Base-by-base conservation (phyloP, 306 rosid genomes). In the Fragaria iinumae region DNA sequence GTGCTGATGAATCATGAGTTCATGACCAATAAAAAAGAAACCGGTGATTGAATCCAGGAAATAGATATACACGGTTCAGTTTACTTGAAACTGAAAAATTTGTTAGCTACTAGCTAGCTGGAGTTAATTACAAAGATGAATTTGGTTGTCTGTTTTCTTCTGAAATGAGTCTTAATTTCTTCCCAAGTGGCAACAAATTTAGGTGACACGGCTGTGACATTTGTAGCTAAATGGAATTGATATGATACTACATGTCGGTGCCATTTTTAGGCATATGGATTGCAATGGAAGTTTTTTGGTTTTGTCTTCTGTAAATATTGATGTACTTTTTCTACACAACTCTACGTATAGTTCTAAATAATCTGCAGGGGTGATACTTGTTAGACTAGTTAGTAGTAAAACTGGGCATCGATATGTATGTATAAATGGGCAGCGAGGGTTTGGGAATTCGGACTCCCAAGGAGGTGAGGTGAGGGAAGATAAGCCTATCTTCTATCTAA, bases 401-500 rank as follows among this genome's bases (percentile, higher is more conserved):
- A 60, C 38, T 66, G 81, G 64, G 55, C 45, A 38, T 38, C 36
- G 36, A 57, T 39, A 50, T n/a, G 23, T 0, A 55, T 48, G 23
- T 0, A 55, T 48, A 3, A 69, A 27, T 48, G 62, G 49, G 47
- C 20, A 48, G 36, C 48, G 29, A 69, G 68, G 16, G 20, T 13
- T 48, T 45, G 11, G 56, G 60, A 72, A 67, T 72, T 80, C 64
- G 66, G 76, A 60, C 38, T 77, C 71, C 82, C 84, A 27, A 74
- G 82, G 77, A 63, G 23, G 47, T 20, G n/a, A 8, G 74, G 55
- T 13, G 53, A 6, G 17, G 39, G 32, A 80, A 45, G 84, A 74
- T 80, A 80, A 73, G 47, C 73, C 82, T 63, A 77, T 77, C 84
- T 70, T 25, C 20, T 6, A 70, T 57, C 60, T 3, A n/a, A 32